These are phyloP conservation scores for Eimeria falciformis DNA, from an alignment of 169 alveolate species.

Conservation along the genomic window DNA sequence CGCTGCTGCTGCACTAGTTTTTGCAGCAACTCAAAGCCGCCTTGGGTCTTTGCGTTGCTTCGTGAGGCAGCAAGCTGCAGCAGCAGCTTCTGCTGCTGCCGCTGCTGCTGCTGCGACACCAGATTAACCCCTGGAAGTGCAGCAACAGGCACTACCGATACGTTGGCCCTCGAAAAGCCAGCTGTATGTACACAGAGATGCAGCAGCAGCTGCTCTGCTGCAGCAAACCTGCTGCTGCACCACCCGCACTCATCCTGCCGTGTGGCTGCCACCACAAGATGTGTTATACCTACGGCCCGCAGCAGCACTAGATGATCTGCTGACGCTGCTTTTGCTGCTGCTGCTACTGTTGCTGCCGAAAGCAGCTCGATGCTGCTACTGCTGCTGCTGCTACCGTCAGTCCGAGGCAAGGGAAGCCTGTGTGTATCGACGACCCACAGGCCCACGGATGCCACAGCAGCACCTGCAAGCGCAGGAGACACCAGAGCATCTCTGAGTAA, in stretches of 20 bases:
- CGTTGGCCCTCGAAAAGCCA: slow-evolving; percentile 15
- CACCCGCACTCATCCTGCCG: slow-evolving; percentile 90
- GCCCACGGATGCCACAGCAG: slow-evolving; percentile 97
- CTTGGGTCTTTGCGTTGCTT: neutral
- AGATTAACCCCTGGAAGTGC: slow-evolving; percentile 70
- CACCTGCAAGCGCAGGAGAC: slow-evolving; percentile 21
- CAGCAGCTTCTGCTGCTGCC: neutral
- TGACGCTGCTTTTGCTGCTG: neutral
- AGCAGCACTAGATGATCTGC: slow-evolving; percentile 93
- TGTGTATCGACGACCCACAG: slow-evolving; percentile 96
- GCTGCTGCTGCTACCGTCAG: no score
- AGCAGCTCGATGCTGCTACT: slow-evolving; percentile 55
- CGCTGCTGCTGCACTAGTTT: neutral
- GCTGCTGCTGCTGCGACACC: slow-evolving; percentile 13
- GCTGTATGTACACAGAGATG: neutral
- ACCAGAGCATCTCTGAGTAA: neutral
- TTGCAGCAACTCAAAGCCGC: neutral
- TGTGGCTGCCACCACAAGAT: slow-evolving; percentile 92
- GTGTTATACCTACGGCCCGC: slow-evolving; percentile 91
- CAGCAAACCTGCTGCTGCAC: slow-evolving; percentile 26
- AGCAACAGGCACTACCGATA: slow-evolving; percentile 56
- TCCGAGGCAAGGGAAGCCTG: neutral
- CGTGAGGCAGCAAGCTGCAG: neutral
- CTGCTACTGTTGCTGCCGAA: slow-evolving; percentile 82
- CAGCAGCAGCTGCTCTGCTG: slow-evolving; percentile 1